Evolutionary conservation across 192 early-diverging fungal genomes (phyloP).

Genomic region (Linnemannia exigua): DNA sequence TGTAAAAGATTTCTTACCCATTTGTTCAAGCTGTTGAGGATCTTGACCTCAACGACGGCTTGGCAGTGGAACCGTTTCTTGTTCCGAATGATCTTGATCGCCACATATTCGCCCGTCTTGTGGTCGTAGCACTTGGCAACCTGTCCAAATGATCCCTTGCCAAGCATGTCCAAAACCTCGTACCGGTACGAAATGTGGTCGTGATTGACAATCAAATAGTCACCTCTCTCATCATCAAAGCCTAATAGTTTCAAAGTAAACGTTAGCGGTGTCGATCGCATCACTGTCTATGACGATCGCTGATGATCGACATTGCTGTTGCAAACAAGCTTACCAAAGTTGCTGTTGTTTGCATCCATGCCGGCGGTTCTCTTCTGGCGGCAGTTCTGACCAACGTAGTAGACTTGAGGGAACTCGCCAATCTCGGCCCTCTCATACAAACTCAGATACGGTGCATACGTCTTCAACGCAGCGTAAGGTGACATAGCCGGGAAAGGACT

Average conservation of each 20-base stretch:
- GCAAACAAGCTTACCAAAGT: conserved; percentile 69
- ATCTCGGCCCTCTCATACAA: conserved; percentile 92
- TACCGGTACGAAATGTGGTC: conserved; percentile 97
- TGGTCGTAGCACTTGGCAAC: conserved; percentile 96
- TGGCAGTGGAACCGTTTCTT: conserved; percentile 97
- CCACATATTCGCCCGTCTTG: conserved; percentile 87
- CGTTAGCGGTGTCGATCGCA: not conserved
- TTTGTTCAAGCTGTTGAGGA: conserved; percentile 82
- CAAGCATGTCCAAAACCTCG: conserved; percentile 91
- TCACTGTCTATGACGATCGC: not conserved
- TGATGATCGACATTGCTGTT: not conserved
- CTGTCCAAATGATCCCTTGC: conserved; percentile 94
- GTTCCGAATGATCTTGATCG: conserved; percentile 96
- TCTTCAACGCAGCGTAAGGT: conserved; percentile 72
- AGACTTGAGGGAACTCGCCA: conserved; percentile 85
- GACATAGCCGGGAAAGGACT: conserved; percentile 60
- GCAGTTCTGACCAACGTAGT: conserved; percentile 88
- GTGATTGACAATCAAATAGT: conserved; percentile 87
- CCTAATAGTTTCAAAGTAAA: conserved; percentile 14
- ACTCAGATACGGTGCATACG: conserved; percentile 80
- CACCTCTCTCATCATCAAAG: conserved; percentile 95
- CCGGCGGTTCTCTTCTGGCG: conserved; percentile 65
- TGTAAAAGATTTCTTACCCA: conserved; percentile 69
- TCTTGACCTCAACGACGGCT: conserved; percentile 94
- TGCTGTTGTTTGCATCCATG: conserved; percentile 69